A percentile compares a stretch with the other conserved stretches of the same genome.
Evolutionary conservation across 177 flowering plant genomes (phyloP).

Genomic region (Telopea speciosissima): DNA sequence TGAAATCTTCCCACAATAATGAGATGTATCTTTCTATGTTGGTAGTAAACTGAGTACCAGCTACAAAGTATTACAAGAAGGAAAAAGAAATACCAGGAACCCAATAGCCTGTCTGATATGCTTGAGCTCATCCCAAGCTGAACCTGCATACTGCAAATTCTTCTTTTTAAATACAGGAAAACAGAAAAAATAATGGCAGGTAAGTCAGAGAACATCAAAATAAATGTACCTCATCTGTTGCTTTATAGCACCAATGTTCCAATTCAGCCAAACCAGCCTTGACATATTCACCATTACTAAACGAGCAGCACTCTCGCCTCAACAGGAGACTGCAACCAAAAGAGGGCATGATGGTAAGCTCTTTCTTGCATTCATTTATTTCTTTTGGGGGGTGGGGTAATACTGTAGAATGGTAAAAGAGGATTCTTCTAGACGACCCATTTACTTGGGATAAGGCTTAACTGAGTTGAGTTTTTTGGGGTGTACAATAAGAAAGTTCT

Average conservation of each 20-base stretch:
- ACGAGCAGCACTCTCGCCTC: slow-evolving; percentile 82
- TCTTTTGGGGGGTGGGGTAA: too few species aligned
- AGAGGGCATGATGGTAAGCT: background rate
- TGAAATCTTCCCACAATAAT: background rate
- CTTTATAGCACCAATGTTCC: slow-evolving; percentile 62
- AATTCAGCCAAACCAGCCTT: slow-evolving; percentile 72
- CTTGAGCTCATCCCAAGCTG: slow-evolving; percentile 70
- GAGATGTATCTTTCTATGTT: background rate
- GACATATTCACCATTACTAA: slow-evolving; percentile 76
- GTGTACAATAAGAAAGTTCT: background rate
- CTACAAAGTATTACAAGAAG: background rate
- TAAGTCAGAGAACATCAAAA: slow-evolving; percentile 2
- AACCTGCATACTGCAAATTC: slow-evolving; percentile 53
- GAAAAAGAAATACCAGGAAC: slow-evolving; percentile 58
- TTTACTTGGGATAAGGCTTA: too few species aligned
- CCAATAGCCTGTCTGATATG: slow-evolving; percentile 75
- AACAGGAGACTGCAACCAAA: slow-evolving; percentile 31
- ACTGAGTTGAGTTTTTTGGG: too few species aligned
- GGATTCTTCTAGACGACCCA: background rate
- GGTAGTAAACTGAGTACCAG: background rate
- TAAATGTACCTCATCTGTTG: slow-evolving; percentile 54
- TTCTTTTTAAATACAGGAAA: slow-evolving; percentile 4
- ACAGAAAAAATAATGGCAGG: background rate
- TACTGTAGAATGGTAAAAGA: background rate
- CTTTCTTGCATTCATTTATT: too few species aligned